A percentile compares a stretch with the other conserved stretches of the same genome.
phyloP scores from a whole-genome alignment of 2,329 filamentous ascomycete species.

The Alternaria sp. region DNA sequence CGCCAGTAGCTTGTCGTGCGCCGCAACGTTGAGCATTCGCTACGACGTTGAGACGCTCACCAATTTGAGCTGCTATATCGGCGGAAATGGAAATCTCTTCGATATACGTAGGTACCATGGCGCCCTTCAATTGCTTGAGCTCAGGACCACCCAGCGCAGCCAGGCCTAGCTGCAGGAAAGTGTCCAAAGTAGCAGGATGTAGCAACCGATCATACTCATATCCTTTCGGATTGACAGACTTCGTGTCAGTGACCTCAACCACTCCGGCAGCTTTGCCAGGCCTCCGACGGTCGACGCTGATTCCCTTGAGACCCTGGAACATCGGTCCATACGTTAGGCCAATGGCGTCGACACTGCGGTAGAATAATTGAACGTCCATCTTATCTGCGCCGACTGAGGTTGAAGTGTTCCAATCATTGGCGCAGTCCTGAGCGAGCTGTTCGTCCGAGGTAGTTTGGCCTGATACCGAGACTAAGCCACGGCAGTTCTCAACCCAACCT shows the following conservation, averaged over 20 bases:
- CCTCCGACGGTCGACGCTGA: background rate
- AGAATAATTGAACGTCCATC: conserved; percentile 10
- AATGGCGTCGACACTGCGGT: conserved; percentile 11
- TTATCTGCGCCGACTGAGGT: background rate
- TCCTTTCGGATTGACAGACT: conserved; percentile 9
- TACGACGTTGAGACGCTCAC: conserved; percentile 13
- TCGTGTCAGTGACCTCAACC: conserved; percentile 18
- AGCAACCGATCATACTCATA: conserved; percentile 23
- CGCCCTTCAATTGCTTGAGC: conserved; percentile 1
- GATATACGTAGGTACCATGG: conserved; percentile 20
- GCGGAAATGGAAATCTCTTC: conserved; percentile 16
- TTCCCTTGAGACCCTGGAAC: conserved; percentile 15
- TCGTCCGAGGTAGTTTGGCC: background rate
- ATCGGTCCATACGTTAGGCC: conserved; percentile 21
- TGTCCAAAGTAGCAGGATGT: conserved; percentile 28
- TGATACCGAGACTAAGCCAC: conserved; percentile 14
- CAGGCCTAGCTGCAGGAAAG: conserved; percentile 17
- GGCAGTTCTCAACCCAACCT: conserved; percentile 23
- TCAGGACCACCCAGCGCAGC: conserved; percentile 10
- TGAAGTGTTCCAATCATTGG: background rate
- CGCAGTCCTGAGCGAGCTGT: conserved; percentile 6
- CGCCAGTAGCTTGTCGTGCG: conserved; percentile 10
- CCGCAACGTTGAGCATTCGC: conserved; percentile 1
- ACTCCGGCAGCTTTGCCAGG: conserved; percentile 7
- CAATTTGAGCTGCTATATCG: conserved; percentile 10